Evolutionary conservation across 2,329 filamentous ascomycete species (phyloP).

Genomic region (Hymenoscyphus linearis): DNA sequence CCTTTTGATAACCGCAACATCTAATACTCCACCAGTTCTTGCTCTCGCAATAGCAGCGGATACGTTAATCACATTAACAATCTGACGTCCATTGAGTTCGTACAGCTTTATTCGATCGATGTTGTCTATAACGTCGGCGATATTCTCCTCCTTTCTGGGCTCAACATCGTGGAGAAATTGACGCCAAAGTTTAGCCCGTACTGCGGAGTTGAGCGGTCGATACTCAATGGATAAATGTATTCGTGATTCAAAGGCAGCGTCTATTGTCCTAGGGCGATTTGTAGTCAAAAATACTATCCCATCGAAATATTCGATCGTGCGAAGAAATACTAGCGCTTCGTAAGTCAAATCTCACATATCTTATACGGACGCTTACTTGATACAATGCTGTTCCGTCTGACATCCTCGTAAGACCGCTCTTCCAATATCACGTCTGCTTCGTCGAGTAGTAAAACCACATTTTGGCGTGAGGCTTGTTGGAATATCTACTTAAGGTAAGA

Average conservation of each 20-base stretch:
- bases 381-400: slow-evolving; percentile 6
- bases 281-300: slow-evolving; percentile 36
- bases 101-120: too few relatives aligned
- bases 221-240: slow-evolving; percentile 22
- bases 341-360: not conserved
- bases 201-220: not conserved
- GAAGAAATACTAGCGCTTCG: slow-evolving; percentile 29
- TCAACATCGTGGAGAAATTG: not conserved
- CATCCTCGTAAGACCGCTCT: slow-evolving; percentile 2
- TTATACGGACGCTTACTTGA: slow-evolving; percentile 4
- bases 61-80: too few relatives aligned
- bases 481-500: not conserved
- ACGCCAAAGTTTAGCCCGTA: not conserved
- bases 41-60: too few relatives aligned
- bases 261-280: slow-evolving; percentile 27
- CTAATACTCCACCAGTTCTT: too few relatives aligned
- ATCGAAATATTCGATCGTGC: slow-evolving; percentile 33
- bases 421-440: slow-evolving; percentile 11
- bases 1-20: too few relatives aligned
- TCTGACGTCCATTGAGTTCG: too few relatives aligned
- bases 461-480: not conserved
- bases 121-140: too few relatives aligned
- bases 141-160: too few relatives aligned
- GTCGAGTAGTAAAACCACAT: slow-evolving; percentile 5
- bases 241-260: slow-evolving; percentile 28